A percentile compares a stretch with the other conserved stretches of the same genome.
These are phyloP conservation scores for Astrothelium macrocarpum DNA, from an alignment of 495 filamentous ascomycete genomes.

Conservation along the genomic window DNA sequence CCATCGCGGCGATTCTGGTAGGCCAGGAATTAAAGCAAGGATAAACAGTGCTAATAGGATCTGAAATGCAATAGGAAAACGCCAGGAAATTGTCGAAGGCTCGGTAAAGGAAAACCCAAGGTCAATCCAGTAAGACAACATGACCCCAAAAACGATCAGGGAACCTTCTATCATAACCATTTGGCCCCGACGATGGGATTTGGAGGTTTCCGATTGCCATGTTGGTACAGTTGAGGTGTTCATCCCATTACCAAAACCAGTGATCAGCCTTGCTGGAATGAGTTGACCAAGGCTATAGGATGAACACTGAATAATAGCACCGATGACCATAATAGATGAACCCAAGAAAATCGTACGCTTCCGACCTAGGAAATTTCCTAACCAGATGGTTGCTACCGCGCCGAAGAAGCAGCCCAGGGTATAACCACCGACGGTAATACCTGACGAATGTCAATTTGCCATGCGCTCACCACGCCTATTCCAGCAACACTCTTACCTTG, in stretches of 20 bases:
- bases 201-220: slow-evolving; percentile 27
- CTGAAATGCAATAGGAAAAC: slow-evolving; percentile 41
- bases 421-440: slow-evolving; percentile 52
- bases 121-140: slow-evolving; percentile 34
- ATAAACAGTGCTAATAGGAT: slow-evolving; percentile 33
- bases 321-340: slow-evolving; percentile 61
- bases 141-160: slow-evolving; percentile 28
- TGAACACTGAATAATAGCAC: slow-evolving; percentile 55
- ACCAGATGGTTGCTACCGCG: slow-evolving; percentile 56
- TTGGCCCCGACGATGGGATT: slow-evolving; percentile 29
- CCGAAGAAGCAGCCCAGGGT: slow-evolving; percentile 68
- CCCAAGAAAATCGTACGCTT: slow-evolving; percentile 63
- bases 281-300: slow-evolving; percentile 53
- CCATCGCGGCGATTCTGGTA: slow-evolving; percentile 25
- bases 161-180: slow-evolving; percentile 33
- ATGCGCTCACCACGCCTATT: neutral
- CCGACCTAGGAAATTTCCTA: slow-evolving; percentile 62
- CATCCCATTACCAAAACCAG: slow-evolving; percentile 46
- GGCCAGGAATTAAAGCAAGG: slow-evolving; percentile 17
- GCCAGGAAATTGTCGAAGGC: slow-evolving; percentile 38
- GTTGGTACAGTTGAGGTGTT: slow-evolving; percentile 39
- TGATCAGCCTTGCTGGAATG: slow-evolving; percentile 55
- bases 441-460: neutral
- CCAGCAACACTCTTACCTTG: slow-evolving; percentile 18
- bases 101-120: slow-evolving; percentile 38